Percentiles rank a stretch among this genome's conserved stretches.
These are phyloP conservation scores for Chenopodium quinoa DNA, from an alignment of 148 eudicot species.

Conservation along the genomic window DNA sequence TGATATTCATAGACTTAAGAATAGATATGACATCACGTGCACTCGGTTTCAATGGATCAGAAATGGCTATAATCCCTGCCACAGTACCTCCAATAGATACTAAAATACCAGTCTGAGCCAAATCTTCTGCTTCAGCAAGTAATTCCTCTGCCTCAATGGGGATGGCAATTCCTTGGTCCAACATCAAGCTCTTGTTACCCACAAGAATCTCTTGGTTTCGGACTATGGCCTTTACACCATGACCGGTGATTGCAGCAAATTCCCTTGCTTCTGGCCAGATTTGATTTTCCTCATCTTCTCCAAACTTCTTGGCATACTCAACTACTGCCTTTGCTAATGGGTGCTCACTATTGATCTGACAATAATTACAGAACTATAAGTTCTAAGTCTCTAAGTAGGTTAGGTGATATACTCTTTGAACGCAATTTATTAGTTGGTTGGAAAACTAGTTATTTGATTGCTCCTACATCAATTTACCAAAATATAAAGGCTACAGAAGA, in stretches of 20 bases:
- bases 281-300: constrained; percentile 54
- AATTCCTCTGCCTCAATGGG: constrained; percentile 67
- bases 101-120: constrained; percentile 88
- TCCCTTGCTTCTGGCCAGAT: constrained; percentile 67
- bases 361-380: not conserved
- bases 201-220: constrained; percentile 59
- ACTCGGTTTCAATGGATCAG: constrained; percentile 83
- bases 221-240: constrained; percentile 75
- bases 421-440: not conserved
- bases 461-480: not conserved
- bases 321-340: constrained; percentile 89
- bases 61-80: constrained; percentile 63
- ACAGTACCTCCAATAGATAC: constrained; percentile 63
- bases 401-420: not conserved
- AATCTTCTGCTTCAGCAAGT: constrained; percentile 63
- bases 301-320: constrained; percentile 76
- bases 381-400: not conserved
- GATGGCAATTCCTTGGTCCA: constrained; percentile 45
- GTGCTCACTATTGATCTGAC: constrained; percentile 86
- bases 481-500: not conserved
- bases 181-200: constrained; percentile 85
- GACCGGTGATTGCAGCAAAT: constrained; percentile 67
- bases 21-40: constrained; percentile 76
- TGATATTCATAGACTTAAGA: constrained; percentile 75
- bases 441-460: not conserved